phyloP scores from a whole-genome alignment of 139 green algal genomes.

The Nannochloris sp. region DNA sequence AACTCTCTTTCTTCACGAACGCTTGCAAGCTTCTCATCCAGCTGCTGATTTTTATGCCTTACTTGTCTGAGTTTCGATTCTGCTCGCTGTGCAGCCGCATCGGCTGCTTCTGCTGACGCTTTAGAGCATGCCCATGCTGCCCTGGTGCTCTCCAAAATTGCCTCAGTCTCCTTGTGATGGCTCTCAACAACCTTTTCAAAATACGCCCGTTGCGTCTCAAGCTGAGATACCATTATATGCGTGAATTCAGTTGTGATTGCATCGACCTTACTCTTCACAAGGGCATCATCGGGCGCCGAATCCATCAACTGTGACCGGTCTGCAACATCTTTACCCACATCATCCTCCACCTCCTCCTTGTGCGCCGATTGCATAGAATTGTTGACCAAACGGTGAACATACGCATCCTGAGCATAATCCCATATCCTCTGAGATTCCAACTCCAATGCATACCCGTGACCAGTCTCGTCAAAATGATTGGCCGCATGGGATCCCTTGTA shows the following conservation, averaged over 20 bases:
- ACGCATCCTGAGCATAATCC: slow-evolving; percentile 93
- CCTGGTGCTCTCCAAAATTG: slow-evolving; percentile 18
- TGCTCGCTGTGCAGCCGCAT: slow-evolving; percentile 20
- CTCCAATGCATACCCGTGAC: slow-evolving; percentile 91
- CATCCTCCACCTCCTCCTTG: slow-evolving; percentile 53
- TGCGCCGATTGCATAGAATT: slow-evolving; percentile 87
- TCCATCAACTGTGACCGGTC: slow-evolving; percentile 28
- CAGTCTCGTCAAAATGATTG: slow-evolving; percentile 70
- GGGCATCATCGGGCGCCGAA: slow-evolving; percentile 46
- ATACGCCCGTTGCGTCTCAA: slow-evolving; percentile 81
- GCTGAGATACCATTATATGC: slow-evolving; percentile 78
- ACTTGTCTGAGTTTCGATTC: slow-evolving; percentile 32
- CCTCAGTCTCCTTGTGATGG: slow-evolving; percentile 24
- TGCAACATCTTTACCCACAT: not conserved
- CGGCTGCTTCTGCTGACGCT: not conserved
- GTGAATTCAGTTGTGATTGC: slow-evolving; percentile 78
- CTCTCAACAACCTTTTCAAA: slow-evolving; percentile 55
- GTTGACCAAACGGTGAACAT: slow-evolving; percentile 93
- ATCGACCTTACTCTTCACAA: slow-evolving; percentile 58
- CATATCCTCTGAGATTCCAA: slow-evolving; percentile 80
- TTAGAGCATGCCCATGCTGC: slow-evolving; percentile 3
- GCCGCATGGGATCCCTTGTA: slow-evolving; percentile 74
- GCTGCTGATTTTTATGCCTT: slow-evolving; percentile 51
- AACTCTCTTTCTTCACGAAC: slow-evolving; percentile 75
- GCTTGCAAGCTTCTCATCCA: not conserved